Evolutionary conservation across 495 filamentous ascomycete species (phyloP), one percentile per base, ranked within the genome.

Genomic region (Xylaria sp.): DNA sequence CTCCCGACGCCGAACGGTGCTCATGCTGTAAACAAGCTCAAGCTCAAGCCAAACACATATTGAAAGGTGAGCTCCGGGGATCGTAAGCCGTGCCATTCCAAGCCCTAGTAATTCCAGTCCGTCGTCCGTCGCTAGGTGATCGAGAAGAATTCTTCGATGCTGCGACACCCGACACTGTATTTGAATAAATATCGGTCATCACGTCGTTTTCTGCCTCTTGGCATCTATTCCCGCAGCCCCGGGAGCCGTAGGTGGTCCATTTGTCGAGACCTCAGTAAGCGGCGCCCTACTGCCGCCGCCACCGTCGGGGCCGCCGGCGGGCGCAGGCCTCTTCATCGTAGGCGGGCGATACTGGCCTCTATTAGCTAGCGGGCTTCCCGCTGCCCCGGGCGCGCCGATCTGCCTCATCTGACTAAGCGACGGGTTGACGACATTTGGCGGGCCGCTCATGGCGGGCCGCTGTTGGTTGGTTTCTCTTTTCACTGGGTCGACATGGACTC

Each of bases 371-470:
- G 89, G 89, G 76, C 87, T 90, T 31, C 84, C 81, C 40, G 72
- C 76, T n/a, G 78, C 84, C 4, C 81, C 82, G 11, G 93, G 93
- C 62, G 90, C 92, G 3, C 93, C 94, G 59, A 97, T 92, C 71
- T 89, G 86, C 43, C 93, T 85, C 65, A 89, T 81, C 52, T 88
- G 79, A 71, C 94, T 92, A 6, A 90, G 74, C 52, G 90, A 86
- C 8, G 93, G 92, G 74, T 94, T 95, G 72, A 80, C 70, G 50
- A 74, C 68, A 66, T n/a, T 74, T 15, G 52, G 72, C 43, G 69
- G 69, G 15, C 62, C 63, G 21, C 19, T 50, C 5, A 15, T 5
- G 62, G 37, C 26, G 5, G 37, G 31, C 1, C 61, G 70, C 80
- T 77, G 31, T 78, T 73, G 67, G 71, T 73, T 66, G 59, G 55